Evolutionary conservation across 805 yeast genomes (phyloP).

Genomic region (Hanseniaspora lachancei): DNA sequence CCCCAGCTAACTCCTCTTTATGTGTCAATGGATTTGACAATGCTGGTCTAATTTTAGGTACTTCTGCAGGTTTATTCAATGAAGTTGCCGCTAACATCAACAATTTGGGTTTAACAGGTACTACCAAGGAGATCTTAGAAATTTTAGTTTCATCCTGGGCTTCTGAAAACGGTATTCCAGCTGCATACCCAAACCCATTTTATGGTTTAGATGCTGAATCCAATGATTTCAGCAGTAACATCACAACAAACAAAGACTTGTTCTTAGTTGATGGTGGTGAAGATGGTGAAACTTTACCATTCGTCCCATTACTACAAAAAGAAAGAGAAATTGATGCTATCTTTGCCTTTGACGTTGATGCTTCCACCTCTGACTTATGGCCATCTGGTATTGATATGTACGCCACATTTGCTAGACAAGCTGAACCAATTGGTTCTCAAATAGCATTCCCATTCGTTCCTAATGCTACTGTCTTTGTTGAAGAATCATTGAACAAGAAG

Average conservation of each 20-base stretch:
- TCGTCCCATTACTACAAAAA: conserved; percentile 47
- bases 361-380: conserved; percentile 50
- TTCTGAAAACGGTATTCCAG: conserved; percentile 49
- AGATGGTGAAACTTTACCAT: conserved; percentile 51
- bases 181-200: conserved; percentile 69
- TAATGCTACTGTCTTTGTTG: conserved; percentile 46
- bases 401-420: conserved; percentile 47
- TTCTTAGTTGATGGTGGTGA: conserved; percentile 64
- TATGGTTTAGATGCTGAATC: conserved; percentile 28
- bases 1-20: conserved; percentile 32
- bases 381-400: conserved; percentile 56
- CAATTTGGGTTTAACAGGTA: conserved; percentile 23
- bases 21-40: conserved; percentile 69
- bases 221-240: conserved; percentile 23
- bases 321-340: conserved; percentile 50
- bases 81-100: conserved; percentile 27
- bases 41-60: conserved; percentile 68
- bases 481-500: conserved; percentile 45
- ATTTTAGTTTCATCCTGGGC: conserved; percentile 38
- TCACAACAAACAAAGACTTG: conserved; percentile 33
- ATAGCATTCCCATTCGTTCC: conserved; percentile 76
- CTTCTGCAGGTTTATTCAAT: conserved; percentile 73
- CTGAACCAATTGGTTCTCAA: conserved; percentile 37
- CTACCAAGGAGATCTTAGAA: conserved; percentile 36
- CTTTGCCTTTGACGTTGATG: conserved; percentile 56